These are phyloP conservation scores for Talaromyces funiculosus DNA, from an alignment of 2,329 filamentous ascomycete species.

Conservation along the genomic window DNA sequence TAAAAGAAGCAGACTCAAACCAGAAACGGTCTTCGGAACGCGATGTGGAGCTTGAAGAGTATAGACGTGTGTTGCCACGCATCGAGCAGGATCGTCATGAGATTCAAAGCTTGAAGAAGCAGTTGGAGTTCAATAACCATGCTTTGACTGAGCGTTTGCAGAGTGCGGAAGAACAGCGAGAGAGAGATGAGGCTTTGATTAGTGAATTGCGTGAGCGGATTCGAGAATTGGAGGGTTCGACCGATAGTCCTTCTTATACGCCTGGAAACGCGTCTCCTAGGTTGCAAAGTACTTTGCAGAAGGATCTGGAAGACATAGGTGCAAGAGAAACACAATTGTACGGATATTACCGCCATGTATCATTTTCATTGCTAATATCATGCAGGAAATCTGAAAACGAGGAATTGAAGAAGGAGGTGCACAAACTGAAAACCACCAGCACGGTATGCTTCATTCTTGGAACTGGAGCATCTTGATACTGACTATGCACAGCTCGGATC, in stretches of 20 bases:
- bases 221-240: slow-evolving; percentile 36
- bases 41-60: slow-evolving; percentile 39
- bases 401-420: slow-evolving; percentile 33
- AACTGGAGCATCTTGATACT: slow-evolving; percentile 15
- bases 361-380: not conserved
- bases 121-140: slow-evolving; percentile 46
- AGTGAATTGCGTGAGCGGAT: slow-evolving; percentile 40
- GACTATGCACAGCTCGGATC: slow-evolving; percentile 22
- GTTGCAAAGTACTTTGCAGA: slow-evolving; percentile 35
- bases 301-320: slow-evolving; percentile 39
- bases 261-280: slow-evolving; percentile 36
- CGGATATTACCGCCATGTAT: slow-evolving; percentile 13
- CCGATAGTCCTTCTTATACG: slow-evolving; percentile 33
- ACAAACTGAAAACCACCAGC: slow-evolving; percentile 24
- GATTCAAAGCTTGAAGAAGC: slow-evolving; percentile 44
- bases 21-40: slow-evolving; percentile 37
- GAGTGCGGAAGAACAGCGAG: slow-evolving; percentile 39
- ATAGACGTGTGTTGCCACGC: slow-evolving; percentile 40
- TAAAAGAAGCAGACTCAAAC: slow-evolving; percentile 42
- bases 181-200: slow-evolving; percentile 38
- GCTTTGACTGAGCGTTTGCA: slow-evolving; percentile 41
- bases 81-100: slow-evolving; percentile 47
- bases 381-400: slow-evolving; percentile 38
- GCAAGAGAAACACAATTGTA: slow-evolving; percentile 36
- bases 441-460: slow-evolving; percentile 16